These are phyloP conservation scores for Didymella arachidicola DNA, from an alignment of 2,329 filamentous ascomycete genomes.

Conservation along the genomic window DNA sequence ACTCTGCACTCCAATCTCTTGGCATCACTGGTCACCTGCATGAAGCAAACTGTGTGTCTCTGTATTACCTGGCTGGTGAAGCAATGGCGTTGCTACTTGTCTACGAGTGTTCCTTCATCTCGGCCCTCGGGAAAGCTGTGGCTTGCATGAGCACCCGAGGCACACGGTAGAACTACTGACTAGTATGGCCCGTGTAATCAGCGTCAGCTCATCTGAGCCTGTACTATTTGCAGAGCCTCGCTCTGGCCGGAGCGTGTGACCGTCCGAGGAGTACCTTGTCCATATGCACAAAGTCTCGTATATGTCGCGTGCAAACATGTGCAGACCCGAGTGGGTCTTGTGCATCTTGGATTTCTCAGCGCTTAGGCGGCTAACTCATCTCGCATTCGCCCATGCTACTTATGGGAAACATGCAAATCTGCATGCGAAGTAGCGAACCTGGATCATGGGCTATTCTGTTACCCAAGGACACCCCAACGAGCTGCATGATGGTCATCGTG, in stretches of 20 bases:
- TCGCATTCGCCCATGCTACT: background rate
- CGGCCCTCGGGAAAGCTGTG: conserved; percentile 1
- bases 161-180: conserved; percentile 3
- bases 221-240: conserved; percentile 5
- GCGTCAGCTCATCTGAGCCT: background rate
- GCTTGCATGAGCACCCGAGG: conserved; percentile 6
- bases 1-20: conserved; percentile 24
- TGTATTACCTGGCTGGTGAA: conserved; percentile 9
- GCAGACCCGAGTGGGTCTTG: background rate
- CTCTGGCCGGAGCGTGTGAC: background rate
- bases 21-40: conserved; percentile 28
- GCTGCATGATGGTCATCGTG: background rate
- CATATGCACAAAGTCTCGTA: background rate
- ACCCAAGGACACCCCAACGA: background rate
- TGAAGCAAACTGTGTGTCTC: conserved; percentile 14
- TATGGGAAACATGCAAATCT: background rate
- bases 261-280: conserved; percentile 3
- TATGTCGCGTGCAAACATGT: background rate
- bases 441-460: background rate
- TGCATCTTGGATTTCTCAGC: conserved; percentile 11
- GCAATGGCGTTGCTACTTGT: background rate
- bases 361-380: conserved; percentile 12
- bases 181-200: conserved; percentile 3
- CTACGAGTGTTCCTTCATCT: background rate
- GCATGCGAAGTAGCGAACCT: background rate